A percentile compares a stretch with the other conserved stretches of the same genome.
Conservation (phyloP, 23 red algal species). For the Pyropia haitanensis region DNA sequence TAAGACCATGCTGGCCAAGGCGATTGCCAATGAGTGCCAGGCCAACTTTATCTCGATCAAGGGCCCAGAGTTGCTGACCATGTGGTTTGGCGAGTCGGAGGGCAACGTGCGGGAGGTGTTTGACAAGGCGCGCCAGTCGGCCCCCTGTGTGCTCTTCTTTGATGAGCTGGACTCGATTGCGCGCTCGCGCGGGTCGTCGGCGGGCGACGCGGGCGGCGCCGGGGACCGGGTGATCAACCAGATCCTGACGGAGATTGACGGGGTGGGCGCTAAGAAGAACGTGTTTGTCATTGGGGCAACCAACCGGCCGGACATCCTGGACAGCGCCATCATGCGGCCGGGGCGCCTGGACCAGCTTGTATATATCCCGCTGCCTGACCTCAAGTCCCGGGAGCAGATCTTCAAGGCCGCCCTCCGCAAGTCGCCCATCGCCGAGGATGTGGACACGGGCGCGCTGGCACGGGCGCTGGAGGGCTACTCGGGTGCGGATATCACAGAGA, state of each 20-base stretch:
- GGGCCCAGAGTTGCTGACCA: slow-evolving; percentile 95
- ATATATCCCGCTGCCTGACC: slow-evolving; percentile 95
- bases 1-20: slow-evolving; percentile 97
- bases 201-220: slow-evolving; percentile 92
- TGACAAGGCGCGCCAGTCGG: slow-evolving; percentile 97
- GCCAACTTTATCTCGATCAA: slow-evolving; percentile 99
- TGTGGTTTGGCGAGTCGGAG: slow-evolving; percentile 99
- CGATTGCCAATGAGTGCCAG: slow-evolving; percentile 99
- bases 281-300: slow-evolving; percentile 99
- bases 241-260: slow-evolving; percentile 98
- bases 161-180: slow-evolving; percentile 98
- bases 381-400: slow-evolving; percentile 74
- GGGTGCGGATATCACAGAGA: slow-evolving; percentile 98
- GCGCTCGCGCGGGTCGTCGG: slow-evolving; percentile 79
- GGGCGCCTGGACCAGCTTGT: slow-evolving; percentile 96
- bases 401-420: slow-evolving; percentile 90
- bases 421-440: slow-evolving; percentile 86
- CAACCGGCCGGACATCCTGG: slow-evolving; percentile 93
- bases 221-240: slow-evolving; percentile 99
- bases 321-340: slow-evolving; percentile 94
- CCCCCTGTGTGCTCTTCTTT: slow-evolving; percentile 99
- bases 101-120: slow-evolving; percentile 93
- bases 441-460: slow-evolving; percentile 73
- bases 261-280: slow-evolving; percentile 94
- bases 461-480: slow-evolving; percentile 87